Base-by-base conservation (phyloP, 805 yeast genomes). In the Wickerhamomyces silvicola region DNA sequence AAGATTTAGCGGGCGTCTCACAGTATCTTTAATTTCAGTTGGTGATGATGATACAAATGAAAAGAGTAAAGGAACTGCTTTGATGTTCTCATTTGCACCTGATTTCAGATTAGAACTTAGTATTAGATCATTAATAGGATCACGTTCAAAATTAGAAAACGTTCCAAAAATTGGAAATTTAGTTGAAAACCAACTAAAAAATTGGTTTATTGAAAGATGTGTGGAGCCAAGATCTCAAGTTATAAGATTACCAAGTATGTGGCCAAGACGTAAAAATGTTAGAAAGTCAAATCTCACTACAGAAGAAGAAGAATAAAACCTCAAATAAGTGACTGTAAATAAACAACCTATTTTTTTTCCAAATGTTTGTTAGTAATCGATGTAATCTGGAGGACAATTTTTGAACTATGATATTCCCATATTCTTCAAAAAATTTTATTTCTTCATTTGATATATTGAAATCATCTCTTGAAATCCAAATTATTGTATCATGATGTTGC, bases 211-310 rank as follows among this genome's bases (percentile, higher is more conserved):
- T 12, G 97, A 90, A 46, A 67, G 96, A 40, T 86, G 95, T 52
- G 92, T 92, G 10, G 94, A 86, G 43, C 99, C 99, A 1, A 69
- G 94, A 45, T 90, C 81, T 48, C 95, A 88, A 54, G 81, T 85
- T 30, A 76, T 92, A 19, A 71, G 70, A 47, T 58, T 92, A 20
- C 98, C 97, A 4, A 80, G 85, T 29, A 60, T 88, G 51, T 87
- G 96, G 96, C 94, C 94, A 16, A 58, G 77, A 42, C 69, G 70
- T 41, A 72, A 70, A 43, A 72, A 70, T 38, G 72, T 75, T 2
- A 64, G 78, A 44, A 68, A 70, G 21, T 52, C 59, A 4, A 37
- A 28, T 11, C 12, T 33, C 7, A 29, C 33, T 13, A 46, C 33
- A 9, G 43, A 36, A 20, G 19, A 30, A 7, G 18, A 15, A 4